Conservation (phyloP, 148 eudicot species). For the Dianthus caryophyllus region DNA sequence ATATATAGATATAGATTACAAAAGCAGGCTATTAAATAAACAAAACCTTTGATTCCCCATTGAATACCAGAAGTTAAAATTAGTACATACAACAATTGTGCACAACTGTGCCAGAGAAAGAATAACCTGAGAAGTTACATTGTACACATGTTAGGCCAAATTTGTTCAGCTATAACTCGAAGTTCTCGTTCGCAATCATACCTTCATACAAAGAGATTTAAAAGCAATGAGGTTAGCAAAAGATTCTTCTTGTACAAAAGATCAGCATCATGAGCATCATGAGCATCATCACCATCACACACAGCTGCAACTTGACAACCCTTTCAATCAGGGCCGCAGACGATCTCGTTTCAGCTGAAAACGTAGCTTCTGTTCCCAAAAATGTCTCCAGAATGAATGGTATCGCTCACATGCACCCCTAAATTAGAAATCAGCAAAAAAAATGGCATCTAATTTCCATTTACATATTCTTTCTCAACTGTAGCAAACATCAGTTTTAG, state of each 20-base stretch:
- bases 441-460: constrained; percentile 29
- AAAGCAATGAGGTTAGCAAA: constrained; percentile 7
- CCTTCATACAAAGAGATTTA: background rate
- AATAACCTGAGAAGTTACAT: background rate
- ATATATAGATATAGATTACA: too few relatives aligned
- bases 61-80: background rate
- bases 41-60: background rate
- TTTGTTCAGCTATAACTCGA: constrained; percentile 1
- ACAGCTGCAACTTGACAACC: too few relatives aligned
- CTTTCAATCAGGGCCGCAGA: background rate
- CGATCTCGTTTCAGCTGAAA: background rate
- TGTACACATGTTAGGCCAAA: background rate
- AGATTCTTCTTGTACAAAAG: constrained; percentile 4
- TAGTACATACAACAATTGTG: background rate
- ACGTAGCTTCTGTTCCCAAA: background rate
- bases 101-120: background rate
- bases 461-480: constrained; percentile 67
- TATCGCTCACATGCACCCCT: background rate
- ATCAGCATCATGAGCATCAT: background rate
- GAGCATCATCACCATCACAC: background rate
- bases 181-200: background rate
- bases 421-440: background rate
- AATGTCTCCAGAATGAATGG: constrained; percentile 7
- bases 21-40: background rate
- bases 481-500: constrained; percentile 62